These are phyloP conservation scores for Solanum sitiens DNA, from an alignment of 257 asterid genomes.

Conservation along the genomic window DNA sequence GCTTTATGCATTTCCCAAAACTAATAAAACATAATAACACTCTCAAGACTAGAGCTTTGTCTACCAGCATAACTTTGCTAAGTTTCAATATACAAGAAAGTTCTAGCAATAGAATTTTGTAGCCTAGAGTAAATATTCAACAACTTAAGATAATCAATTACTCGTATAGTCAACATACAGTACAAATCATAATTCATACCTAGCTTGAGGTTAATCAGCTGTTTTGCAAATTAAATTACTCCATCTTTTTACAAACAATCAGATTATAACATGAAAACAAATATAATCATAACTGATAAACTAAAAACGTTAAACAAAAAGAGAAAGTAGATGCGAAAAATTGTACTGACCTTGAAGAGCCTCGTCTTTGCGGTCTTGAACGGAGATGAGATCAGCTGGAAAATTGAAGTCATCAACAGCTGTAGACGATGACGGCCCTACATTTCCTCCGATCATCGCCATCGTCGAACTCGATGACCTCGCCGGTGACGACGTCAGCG, in stretches of 20 bases:
- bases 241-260: not conserved
- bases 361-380: constrained; percentile 67
- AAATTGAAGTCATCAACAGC: constrained; percentile 38
- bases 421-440: not conserved
- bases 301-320: not conserved
- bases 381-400: constrained; percentile 36
- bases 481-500: constrained; percentile 34
- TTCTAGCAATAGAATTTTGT: not conserved
- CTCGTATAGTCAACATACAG: not conserved
- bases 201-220: not conserved
- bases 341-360: constrained; percentile 36
- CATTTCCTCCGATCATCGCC: constrained; percentile 17
- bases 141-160: not conserved
- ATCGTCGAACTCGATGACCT: constrained; percentile 26
- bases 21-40: not conserved
- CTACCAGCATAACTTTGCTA: not conserved
- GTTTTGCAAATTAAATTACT: not conserved
- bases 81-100: not conserved
- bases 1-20: not conserved
- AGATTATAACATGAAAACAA: not conserved
- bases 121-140: not conserved
- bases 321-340: not conserved
- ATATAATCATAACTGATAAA: not conserved
- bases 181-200: not conserved
- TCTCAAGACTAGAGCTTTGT: not conserved